phyloP scores from a whole-genome alignment of 306 rosid genomes.

The Lotus japonicus region DNA sequence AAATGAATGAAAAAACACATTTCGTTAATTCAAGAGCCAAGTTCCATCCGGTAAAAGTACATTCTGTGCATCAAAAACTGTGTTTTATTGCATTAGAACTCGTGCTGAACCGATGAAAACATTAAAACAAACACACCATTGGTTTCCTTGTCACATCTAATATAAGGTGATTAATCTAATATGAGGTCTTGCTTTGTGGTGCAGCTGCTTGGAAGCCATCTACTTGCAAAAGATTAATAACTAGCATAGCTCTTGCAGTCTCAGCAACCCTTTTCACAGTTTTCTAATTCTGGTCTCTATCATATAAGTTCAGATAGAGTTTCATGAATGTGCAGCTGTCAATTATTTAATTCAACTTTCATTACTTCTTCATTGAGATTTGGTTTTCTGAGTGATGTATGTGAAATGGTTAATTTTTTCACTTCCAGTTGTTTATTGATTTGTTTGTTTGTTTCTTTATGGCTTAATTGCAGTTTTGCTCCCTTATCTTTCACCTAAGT shows the following conservation, averaged over 20 bases:
- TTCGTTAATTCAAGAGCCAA: too few species aligned
- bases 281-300: not conserved
- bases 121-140: too few species aligned
- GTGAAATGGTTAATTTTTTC: not conserved
- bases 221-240: conserved; percentile 7
- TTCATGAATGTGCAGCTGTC: not conserved
- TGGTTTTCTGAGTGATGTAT: not conserved
- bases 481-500: too few species aligned
- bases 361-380: not conserved
- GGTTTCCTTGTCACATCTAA: not conserved
- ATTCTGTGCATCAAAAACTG: too few species aligned
- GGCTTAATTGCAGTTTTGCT: too few species aligned
- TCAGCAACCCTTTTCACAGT: conserved; percentile 3
- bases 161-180: not conserved
- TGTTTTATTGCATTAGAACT: too few species aligned
- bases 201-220: conserved; percentile 26
- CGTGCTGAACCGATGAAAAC: too few species aligned
- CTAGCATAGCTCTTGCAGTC: conserved; percentile 5
- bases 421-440: not conserved
- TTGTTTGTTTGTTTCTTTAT: not conserved
- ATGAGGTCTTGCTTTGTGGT: conserved; percentile 6
- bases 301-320: not conserved
- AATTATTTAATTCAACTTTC: conserved; percentile 19
- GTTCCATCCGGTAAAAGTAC: too few species aligned
- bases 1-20: too few species aligned